Conservation (phyloP, 2,329 filamentous ascomycete species). For the Arthrobotrys conoides region DNA sequence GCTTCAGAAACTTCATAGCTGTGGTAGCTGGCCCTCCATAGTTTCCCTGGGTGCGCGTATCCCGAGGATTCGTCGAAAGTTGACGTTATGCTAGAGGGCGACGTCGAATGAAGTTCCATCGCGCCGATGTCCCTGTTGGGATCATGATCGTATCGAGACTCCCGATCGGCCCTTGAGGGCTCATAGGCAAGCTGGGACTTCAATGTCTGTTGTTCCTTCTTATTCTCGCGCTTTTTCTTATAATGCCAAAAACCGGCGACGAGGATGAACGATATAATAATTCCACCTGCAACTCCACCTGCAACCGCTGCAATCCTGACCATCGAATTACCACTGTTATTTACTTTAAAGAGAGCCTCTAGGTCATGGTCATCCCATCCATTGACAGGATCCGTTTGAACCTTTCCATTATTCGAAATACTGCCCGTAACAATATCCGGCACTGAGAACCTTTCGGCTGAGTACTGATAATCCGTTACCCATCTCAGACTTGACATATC, state of each 20-base stretch:
- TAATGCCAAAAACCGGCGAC: conserved; percentile 22
- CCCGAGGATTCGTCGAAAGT: conserved; percentile 51
- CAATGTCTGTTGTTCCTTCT: neutral
- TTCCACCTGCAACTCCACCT: conserved; percentile 47
- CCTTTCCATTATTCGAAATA: conserved; percentile 56
- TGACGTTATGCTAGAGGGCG: conserved; percentile 44
- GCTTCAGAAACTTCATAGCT: conserved; percentile 50
- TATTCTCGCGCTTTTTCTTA: conserved; percentile 8
- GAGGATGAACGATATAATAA: conserved; percentile 33
- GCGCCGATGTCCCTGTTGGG: conserved; percentile 35
- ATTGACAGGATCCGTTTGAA: conserved; percentile 55
- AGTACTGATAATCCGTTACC: conserved; percentile 33
- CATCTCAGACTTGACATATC: conserved; percentile 54
- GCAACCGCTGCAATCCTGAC: conserved; percentile 51
- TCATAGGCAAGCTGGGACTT: conserved; percentile 46
- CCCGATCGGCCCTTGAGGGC: conserved; percentile 9
- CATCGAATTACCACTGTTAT: neutral
- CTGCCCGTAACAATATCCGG: conserved; percentile 49
- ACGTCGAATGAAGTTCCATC: conserved; percentile 43
- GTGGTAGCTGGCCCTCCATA: conserved; percentile 50
- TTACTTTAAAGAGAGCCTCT: conserved; percentile 33
- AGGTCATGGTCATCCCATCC: conserved; percentile 57
- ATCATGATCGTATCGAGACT: conserved; percentile 33
- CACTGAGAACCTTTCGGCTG: conserved; percentile 19
- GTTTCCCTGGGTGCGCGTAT: conserved; percentile 54